These are phyloP conservation scores for Skeletonema marinoi DNA, from an alignment of 108 stramenopile species.

Conservation along the genomic window DNA sequence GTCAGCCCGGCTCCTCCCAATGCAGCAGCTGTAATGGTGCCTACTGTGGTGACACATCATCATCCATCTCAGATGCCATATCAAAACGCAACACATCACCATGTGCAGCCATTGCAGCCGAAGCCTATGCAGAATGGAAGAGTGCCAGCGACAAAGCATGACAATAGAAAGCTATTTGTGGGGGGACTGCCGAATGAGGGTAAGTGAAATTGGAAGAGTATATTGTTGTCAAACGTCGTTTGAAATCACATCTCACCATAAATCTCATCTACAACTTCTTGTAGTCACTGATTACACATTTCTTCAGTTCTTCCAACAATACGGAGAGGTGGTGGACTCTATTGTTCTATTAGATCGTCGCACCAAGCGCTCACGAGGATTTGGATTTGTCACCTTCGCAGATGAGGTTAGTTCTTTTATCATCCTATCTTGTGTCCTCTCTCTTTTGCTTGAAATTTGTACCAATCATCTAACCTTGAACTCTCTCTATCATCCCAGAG, in stretches of 20 bases:
- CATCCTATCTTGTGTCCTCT: neutral
- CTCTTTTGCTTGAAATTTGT: neutral
- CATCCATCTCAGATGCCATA: no score
- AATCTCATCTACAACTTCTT: no score
- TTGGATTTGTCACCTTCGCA: constrained; percentile 92
- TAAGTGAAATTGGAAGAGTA: constrained; percentile 13
- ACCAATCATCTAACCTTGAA: no score
- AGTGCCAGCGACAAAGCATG: constrained; percentile 60
- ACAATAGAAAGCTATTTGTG: constrained; percentile 76
- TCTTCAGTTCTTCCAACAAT: constrained; percentile 71
- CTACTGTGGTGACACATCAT: no score
- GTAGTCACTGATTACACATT: constrained; percentile 71
- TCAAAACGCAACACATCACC: neutral
- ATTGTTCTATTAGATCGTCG: constrained; percentile 83
- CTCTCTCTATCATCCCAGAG: constrained; percentile 5
- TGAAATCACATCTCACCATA: no score
- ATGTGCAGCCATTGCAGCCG: neutral
- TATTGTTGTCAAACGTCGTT: no score
- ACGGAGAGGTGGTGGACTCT: constrained; percentile 68
- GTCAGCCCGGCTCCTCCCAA: neutral
- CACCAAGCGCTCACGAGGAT: constrained; percentile 81
- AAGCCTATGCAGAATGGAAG: constrained; percentile 19
- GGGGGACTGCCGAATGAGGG: constrained; percentile 69
- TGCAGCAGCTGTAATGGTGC: neutral
- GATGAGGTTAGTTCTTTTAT: constrained; percentile 48